Evolutionary conservation across 495 filamentous ascomycete species (phyloP).

Genomic region (Parathielavia appendiculata): DNA sequence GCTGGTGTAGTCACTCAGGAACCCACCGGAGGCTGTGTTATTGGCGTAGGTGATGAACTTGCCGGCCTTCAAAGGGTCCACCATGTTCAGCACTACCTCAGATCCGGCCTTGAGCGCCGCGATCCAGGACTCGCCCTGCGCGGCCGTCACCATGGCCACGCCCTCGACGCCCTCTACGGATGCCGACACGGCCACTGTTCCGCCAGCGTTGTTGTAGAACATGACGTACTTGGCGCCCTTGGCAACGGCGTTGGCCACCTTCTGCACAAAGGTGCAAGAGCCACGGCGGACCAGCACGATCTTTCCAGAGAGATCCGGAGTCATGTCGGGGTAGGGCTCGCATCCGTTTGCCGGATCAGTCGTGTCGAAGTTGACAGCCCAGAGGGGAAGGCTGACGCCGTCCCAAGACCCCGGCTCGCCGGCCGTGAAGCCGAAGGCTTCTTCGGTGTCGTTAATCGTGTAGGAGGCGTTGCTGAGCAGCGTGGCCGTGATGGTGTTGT

Average conservation of each 20-base stretch:
- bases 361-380: slow-evolving; percentile 46
- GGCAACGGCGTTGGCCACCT: slow-evolving; percentile 46
- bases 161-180: slow-evolving; percentile 29
- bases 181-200: slow-evolving; percentile 30
- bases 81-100: slow-evolving; percentile 40
- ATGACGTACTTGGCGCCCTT: slow-evolving; percentile 53
- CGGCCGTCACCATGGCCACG: slow-evolving; percentile 42
- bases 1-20: slow-evolving; percentile 47
- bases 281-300: slow-evolving; percentile 54
- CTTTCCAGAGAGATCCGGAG: slow-evolving; percentile 46
- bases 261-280: slow-evolving; percentile 45
- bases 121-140: slow-evolving; percentile 44
- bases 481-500: slow-evolving; percentile 42
- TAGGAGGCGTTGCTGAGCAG: slow-evolving; percentile 37
- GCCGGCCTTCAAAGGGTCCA: slow-evolving; percentile 37
- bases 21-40: slow-evolving; percentile 41
- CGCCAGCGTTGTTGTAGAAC: slow-evolving; percentile 48
- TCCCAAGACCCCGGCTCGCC: slow-evolving; percentile 38
- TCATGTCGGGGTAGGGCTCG: slow-evolving; percentile 38
- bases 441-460: slow-evolving; percentile 26
- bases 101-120: slow-evolving; percentile 33
- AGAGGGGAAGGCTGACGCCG: slow-evolving; percentile 44
- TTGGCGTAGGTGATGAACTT: slow-evolving; percentile 32
- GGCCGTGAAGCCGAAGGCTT: slow-evolving; percentile 37
- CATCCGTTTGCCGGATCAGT: slow-evolving; percentile 45